These are phyloP conservation scores for Melampsora americana DNA, from an alignment of 1,284 basidiomycete species.

Conservation along the genomic window DNA sequence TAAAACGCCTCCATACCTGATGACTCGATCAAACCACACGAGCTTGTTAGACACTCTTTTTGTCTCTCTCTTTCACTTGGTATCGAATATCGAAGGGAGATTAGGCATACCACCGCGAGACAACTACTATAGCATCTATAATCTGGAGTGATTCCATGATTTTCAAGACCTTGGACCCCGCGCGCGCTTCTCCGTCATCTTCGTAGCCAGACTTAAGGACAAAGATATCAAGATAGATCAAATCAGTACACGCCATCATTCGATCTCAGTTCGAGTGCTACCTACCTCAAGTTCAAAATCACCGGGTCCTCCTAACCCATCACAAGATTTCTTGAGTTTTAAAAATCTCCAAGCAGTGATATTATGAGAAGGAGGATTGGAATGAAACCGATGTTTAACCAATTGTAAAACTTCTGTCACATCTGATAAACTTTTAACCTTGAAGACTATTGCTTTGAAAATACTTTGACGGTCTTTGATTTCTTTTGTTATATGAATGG, in stretches of 20 bases:
- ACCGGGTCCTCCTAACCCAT: background rate
- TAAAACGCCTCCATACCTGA: background rate
- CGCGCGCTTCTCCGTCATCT: background rate
- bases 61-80: background rate
- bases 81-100: background rate
- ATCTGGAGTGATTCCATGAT: background rate
- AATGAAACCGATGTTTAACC: background rate
- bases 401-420: background rate
- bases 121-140: background rate
- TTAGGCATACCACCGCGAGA: background rate
- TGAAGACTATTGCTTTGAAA: background rate
- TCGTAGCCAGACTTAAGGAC: background rate
- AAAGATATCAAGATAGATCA: background rate
- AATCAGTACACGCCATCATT: background rate
- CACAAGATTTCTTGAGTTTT: background rate
- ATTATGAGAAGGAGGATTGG: background rate
- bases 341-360: background rate
- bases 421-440: background rate
- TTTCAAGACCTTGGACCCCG: background rate
- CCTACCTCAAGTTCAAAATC: background rate
- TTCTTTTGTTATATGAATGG: background rate
- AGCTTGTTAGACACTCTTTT: background rate
- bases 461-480: background rate
- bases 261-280: background rate
- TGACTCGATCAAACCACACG: background rate